Base-by-base conservation (phyloP, 1,139 yeast species). In the Saccharomycopsis phalli region DNA sequence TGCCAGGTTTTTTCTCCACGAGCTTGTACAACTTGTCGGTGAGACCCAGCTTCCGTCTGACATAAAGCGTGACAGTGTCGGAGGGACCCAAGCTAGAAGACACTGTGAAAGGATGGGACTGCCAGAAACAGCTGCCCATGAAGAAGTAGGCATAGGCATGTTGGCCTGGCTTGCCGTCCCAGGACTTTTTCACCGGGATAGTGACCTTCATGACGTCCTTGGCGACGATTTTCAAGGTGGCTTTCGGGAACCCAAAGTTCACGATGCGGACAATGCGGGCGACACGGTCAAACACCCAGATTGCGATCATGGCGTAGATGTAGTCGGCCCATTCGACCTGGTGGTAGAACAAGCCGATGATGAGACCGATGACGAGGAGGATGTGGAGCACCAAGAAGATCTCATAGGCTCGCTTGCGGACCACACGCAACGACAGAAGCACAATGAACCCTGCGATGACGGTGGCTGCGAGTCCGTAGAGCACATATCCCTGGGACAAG, bases 391-490 rank as follows among this genome's bases (percentile, higher is more conserved):
- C 52, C 18, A 81, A 54, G 57, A 86, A 86, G 8, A 71, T 34
- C 53, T 84, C 95, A 55, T 86, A 84, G 47, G 62, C 61, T 44
- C 56, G 53, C 38, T 67, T 69, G 57, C 94, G 70, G 50, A 82
- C 55, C 13, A 58, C 50, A 42, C 68, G 65, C 48, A 61, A 56
- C 2, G 81, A 76, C 31, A 69, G 67, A 42, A 70, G 54, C 16
- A 66, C 49, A 51, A 78, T 58, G 2, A 73, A 31, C 20, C 61
- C 50, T 28, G 63, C 61, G 21, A 66, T 50, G 37, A 68, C 57
- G 2, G 62, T 42, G 1, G 78, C 71, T 37, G 67, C 68, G 40
- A 66, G 59, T 42, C 94, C 94, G 65, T 74, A 71, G 4, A 10
- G 19, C 3, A n/a, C 16, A 20, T 23, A 22, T 2, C 54, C 48